Evolutionary conservation across 2,329 filamentous ascomycete genomes (phyloP).

Genomic region (Phaeosphaeriaceae sp.): DNA sequence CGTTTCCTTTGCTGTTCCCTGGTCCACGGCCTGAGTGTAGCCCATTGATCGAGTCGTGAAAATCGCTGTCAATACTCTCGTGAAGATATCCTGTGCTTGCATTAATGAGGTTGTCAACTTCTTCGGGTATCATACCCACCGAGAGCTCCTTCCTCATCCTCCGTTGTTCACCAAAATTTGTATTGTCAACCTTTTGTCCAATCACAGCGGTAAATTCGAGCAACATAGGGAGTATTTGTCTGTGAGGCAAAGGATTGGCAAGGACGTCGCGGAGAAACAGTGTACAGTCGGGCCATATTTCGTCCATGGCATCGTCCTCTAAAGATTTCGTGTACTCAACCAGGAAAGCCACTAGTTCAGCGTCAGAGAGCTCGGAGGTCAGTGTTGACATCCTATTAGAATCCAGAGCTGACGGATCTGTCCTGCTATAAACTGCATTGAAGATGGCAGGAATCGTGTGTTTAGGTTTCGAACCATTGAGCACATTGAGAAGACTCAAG

Average conservation of each 20-base stretch:
- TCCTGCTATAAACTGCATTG: constrained; percentile 94
- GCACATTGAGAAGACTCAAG: constrained; percentile 85
- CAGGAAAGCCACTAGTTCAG: constrained; percentile 85
- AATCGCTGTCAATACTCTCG: constrained; percentile 86
- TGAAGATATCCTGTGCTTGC: constrained; percentile 76
- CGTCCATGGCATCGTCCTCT: constrained; percentile 96
- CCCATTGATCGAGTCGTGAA: constrained; percentile 87
- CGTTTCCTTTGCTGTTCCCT: constrained; percentile 40
- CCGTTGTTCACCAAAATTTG: constrained; percentile 92
- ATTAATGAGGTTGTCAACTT: neutral
- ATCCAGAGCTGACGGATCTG: constrained; percentile 82
- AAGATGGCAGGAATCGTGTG: constrained; percentile 93
- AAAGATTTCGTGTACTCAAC: constrained; percentile 89
- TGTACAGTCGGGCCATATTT: constrained; percentile 96
- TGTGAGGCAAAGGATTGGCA: constrained; percentile 91
- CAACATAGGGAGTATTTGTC: constrained; percentile 84
- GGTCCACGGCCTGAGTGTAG: constrained; percentile 66
- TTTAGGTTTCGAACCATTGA: constrained; percentile 89
- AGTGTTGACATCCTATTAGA: constrained; percentile 83
- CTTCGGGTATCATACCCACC: constrained; percentile 59
- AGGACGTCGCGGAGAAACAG: constrained; percentile 88
- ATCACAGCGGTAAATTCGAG: constrained; percentile 89
- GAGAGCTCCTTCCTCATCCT: constrained; percentile 91
- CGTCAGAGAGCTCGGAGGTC: constrained; percentile 82
- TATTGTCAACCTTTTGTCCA: constrained; percentile 96